Percentiles rank a stretch among this genome's conserved stretches.
These are phyloP conservation scores for Pseudozyma sp. DNA, from an alignment of 1,284 basidiomycete species.

Conservation along the genomic window DNA sequence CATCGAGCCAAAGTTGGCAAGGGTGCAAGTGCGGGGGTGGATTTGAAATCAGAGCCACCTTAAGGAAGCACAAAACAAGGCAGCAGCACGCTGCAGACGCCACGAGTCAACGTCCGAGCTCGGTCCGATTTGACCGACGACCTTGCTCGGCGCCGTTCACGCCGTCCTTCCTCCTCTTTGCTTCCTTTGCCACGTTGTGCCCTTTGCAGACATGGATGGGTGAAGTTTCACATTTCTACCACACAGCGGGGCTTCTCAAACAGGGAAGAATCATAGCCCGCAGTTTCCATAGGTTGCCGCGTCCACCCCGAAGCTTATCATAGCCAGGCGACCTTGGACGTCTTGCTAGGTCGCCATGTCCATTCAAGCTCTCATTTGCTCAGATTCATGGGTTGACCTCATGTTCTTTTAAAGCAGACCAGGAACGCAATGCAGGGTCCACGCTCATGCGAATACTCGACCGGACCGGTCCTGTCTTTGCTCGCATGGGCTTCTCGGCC, in stretches of 20 bases:
- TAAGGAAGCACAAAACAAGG: too few relatives aligned
- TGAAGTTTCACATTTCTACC: not conserved
- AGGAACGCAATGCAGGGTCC: not conserved
- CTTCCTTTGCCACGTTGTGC: not conserved
- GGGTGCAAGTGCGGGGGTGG: constrained; percentile 9
- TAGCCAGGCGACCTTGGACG: not conserved
- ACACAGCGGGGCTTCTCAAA: too few relatives aligned
- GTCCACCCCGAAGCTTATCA: constrained; percentile 13
- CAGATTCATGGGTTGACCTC: not conserved
- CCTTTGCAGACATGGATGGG: not conserved
- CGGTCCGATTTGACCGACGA: constrained; percentile 22
- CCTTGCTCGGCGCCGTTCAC: constrained; percentile 16
- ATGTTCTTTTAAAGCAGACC: not conserved
- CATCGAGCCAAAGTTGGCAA: not conserved
- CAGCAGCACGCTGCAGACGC: too few relatives aligned
- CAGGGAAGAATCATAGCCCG: constrained; percentile 10
- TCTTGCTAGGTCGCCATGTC: not conserved
- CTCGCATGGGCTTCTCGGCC: too few relatives aligned
- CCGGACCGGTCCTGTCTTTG: constrained; percentile 9
- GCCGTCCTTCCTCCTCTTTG: constrained; percentile 4
- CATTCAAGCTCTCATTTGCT: not conserved
- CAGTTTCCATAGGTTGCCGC: constrained; percentile 22
- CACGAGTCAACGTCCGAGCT: constrained; percentile 12
- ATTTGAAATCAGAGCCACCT: constrained; percentile 18
- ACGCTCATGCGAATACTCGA: not conserved